Base-by-base conservation (phyloP, 2,329 filamentous ascomycete genomes). In the Tothia fuscella region DNA sequence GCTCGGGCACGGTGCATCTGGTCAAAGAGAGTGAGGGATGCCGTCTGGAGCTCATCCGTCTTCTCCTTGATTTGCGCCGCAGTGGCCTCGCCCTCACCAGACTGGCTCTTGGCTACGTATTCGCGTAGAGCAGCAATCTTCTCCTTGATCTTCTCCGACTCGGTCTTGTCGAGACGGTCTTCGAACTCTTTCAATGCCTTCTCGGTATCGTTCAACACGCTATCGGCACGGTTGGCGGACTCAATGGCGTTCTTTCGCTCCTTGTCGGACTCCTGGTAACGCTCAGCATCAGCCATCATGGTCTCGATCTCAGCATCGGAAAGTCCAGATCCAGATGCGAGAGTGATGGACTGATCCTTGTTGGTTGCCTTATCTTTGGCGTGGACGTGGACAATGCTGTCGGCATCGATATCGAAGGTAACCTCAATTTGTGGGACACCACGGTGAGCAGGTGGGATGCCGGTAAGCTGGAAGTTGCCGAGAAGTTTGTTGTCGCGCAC, bases 291-390 rank as follows among this genome's bases (percentile, higher is more conserved):
- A 62, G 89, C 74, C 60, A 98, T 88, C 91, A 98, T 96, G 70
- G 78, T 80, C 72, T 95, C 77, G 52, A 98, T 98, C 74, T 98
- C 89, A 43, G 74, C 66, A 48, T 98, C 88, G 36, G 86, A 94
- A 45, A 96, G 82, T 78, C 91, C 89, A 50, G 89, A 96, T 64
- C 89, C 91, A 46, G 88, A 95, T 43, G 89, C 88, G 63, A 98
- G 94, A 62, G 89, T 96, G 70, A 98, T 96, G 48, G 88, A 95
- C 75, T 98, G 89, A 63, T 96, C 89, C 80, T 95, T 96, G 80
- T 86, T 85, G 69, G 88, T 96, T 55, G 87, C 89, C 82, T 96
- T 95, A 72, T 96, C 89, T 76, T 93, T 94, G 65, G 89, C 89
- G 65, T 91, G 83, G 50, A 96, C 89, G 72, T 95, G 88, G 55